Evolutionary conservation across 352 stramenopile species (phyloP), one percentile per base, ranked within the genome.

Genomic region (Pythium aristosporum): DNA sequence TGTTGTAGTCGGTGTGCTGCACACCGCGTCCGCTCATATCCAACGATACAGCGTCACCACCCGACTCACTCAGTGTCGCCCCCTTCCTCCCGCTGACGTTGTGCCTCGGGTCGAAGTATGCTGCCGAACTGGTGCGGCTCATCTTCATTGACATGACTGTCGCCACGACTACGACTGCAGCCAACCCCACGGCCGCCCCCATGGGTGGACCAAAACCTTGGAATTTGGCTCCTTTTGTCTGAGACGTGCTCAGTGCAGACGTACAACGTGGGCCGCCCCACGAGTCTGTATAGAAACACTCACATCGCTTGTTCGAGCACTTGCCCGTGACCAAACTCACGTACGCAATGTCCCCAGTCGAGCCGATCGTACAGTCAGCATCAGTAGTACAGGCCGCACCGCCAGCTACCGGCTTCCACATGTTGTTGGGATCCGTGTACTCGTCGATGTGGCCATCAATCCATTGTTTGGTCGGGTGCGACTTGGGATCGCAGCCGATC

Each of bases 221-320:
- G 25, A 70, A 67, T 9, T 76, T 66, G 34, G 1, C 34, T 15
- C 34, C 34, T 0, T 50, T 75, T 23, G 68, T 73, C 9, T 63
- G 70, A 10, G 72, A 68, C 57, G 71, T 43, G n/a, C 61, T 56
- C 2, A 59, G 41, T 7, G 60, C 79, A 63, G 28, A 68, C 9
- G 74, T 88, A 47, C 74, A 88, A 1, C 79, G 76, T 2, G 77
- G 77, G 3, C 77, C 81, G 11, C 75, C 75, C 80, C 82, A 91
- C 5, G 78, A 83, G 5, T 71, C 53, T 16, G 70, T 65, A 12
- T 74, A 59, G 10, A 58, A 70, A 34, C 55, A 61, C 42, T 25
- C 42, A 12, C 55, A 61, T 9, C 55, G 42, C 23, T 53, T 43
- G 12, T 54, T 44, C 42, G 39, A n/a, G 42, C 55, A 61, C 28